phyloP scores from a whole-genome alignment of 2,329 filamentous ascomycete species.

The Colletotrichum musicola region DNA sequence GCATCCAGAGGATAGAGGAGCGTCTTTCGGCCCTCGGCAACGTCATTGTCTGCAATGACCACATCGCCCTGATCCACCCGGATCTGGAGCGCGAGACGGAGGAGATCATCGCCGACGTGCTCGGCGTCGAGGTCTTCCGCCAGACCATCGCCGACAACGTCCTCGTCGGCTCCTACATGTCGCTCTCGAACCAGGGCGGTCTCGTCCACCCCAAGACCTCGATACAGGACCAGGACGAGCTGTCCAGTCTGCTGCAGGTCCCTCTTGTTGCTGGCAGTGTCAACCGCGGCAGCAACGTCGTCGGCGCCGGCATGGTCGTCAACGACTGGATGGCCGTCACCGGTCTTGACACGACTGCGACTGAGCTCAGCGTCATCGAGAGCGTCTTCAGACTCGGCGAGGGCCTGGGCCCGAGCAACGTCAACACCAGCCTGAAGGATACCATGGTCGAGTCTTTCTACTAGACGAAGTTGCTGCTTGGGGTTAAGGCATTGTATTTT shows the following conservation, averaged over 20 bases:
- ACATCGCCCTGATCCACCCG: constrained; percentile 95
- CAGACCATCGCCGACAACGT: constrained; percentile 99
- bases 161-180: constrained; percentile 96
- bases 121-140: constrained; percentile 89
- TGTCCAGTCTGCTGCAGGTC: constrained; percentile 92
- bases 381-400: constrained; percentile 95
- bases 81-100: constrained; percentile 98
- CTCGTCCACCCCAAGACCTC: constrained; percentile 97
- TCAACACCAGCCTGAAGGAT: constrained; percentile 91
- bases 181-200: constrained; percentile 93
- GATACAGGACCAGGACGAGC: constrained; percentile 98
- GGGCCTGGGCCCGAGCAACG: constrained; percentile 81
- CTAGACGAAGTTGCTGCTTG: constrained; percentile 57
- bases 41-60: constrained; percentile 96
- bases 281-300: constrained; percentile 92
- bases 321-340: constrained; percentile 97
- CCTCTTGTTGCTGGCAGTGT: constrained; percentile 94
- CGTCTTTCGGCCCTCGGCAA: constrained; percentile 95
- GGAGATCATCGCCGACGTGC: constrained; percentile 96
- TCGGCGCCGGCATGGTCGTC: constrained; percentile 97
- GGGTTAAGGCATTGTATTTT: constrained; percentile 29
- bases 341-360: constrained; percentile 92
- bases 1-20: constrained; percentile 98
- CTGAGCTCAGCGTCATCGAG: constrained; percentile 95
- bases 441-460: constrained; percentile 99